phyloP scores from a whole-genome alignment of 495 filamentous ascomycete genomes.

The Acidiella bohemica region DNA sequence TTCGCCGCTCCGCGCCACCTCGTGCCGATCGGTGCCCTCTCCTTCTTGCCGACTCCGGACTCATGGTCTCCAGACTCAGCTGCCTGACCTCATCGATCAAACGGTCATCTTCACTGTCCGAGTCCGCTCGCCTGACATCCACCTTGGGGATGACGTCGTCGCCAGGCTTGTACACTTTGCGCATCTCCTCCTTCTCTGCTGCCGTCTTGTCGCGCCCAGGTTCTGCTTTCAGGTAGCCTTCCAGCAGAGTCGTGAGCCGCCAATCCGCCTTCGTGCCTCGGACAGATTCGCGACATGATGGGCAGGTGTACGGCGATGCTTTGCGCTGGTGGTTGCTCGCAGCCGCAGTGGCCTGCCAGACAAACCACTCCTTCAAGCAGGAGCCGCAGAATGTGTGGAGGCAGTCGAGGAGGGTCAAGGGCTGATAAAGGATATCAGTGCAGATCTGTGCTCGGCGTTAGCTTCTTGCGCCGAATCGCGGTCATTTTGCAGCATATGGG shows the following conservation, averaged over 20 bases:
- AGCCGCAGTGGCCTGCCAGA: slow-evolving; percentile 44
- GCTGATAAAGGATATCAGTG: slow-evolving; percentile 89
- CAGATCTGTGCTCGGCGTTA: slow-evolving; percentile 54
- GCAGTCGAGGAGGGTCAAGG: slow-evolving; percentile 90
- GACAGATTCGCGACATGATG: slow-evolving; percentile 77
- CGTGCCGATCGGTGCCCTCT: slow-evolving; percentile 24
- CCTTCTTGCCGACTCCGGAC: slow-evolving; percentile 28
- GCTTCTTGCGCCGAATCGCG: slow-evolving; percentile 19
- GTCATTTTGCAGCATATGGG: slow-evolving; percentile 13
- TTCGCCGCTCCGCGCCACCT: slow-evolving; percentile 32
- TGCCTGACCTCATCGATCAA: slow-evolving; percentile 57
- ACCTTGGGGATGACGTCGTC: slow-evolving; percentile 57
- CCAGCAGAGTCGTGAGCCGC: slow-evolving; percentile 65
- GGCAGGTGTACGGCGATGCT: slow-evolving; percentile 64
- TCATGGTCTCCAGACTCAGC: slow-evolving; percentile 56
- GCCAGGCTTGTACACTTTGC: slow-evolving; percentile 57
- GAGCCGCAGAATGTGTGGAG: slow-evolving; percentile 94
- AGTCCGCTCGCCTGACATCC: slow-evolving; percentile 33
- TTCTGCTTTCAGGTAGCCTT: slow-evolving; percentile 63
- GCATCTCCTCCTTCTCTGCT: slow-evolving; percentile 59
- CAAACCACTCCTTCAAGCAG: slow-evolving; percentile 91
- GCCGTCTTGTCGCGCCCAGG: slow-evolving; percentile 52
- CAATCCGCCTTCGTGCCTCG: slow-evolving; percentile 74
- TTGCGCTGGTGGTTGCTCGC: slow-evolving; percentile 20
- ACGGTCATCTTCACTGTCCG: slow-evolving; percentile 48